Evolutionary conservation across 345 rosid genomes (phyloP).

Genomic region (Psidium guajava): DNA sequence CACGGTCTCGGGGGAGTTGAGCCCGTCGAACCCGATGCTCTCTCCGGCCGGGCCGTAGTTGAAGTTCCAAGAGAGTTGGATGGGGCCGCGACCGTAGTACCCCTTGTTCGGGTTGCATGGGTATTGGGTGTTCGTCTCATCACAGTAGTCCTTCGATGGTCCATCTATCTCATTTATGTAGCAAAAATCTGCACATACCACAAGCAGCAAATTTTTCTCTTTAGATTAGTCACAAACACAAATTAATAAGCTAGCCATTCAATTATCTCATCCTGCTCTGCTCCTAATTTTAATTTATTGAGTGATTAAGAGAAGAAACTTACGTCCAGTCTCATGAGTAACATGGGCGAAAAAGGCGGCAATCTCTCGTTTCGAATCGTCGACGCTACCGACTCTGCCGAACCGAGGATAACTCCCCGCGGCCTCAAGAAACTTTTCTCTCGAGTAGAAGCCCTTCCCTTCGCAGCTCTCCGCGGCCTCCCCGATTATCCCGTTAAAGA

Average conservation of each 20-base stretch:
- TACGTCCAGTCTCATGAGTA: conserved; percentile 38
- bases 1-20: conserved; percentile 49
- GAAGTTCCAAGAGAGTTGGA: conserved; percentile 56
- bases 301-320: not conserved
- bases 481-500: conserved; percentile 29
- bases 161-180: conserved; percentile 45
- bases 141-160: conserved; percentile 30
- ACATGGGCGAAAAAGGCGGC: conserved; percentile 42
- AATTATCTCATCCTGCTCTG: not conserved
- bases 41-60: conserved; percentile 59
- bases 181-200: conserved; percentile 36
- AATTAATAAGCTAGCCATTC: no score
- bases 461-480: conserved; percentile 13
- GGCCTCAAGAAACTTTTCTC: conserved; percentile 23
- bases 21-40: conserved; percentile 36
- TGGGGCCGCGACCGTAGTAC: conserved; percentile 57
- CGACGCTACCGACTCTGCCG: conserved; percentile 17
- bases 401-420: conserved; percentile 12
- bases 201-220: not conserved
- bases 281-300: not conserved
- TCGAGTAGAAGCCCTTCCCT: conserved; percentile 30
- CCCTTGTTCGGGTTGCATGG: conserved; percentile 43
- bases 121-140: conserved; percentile 22
- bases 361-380: conserved; percentile 37
- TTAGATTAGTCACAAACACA: not conserved